Base-by-base conservation (phyloP, 495 filamentous ascomycete species). In the Talaromyces liani region DNA sequence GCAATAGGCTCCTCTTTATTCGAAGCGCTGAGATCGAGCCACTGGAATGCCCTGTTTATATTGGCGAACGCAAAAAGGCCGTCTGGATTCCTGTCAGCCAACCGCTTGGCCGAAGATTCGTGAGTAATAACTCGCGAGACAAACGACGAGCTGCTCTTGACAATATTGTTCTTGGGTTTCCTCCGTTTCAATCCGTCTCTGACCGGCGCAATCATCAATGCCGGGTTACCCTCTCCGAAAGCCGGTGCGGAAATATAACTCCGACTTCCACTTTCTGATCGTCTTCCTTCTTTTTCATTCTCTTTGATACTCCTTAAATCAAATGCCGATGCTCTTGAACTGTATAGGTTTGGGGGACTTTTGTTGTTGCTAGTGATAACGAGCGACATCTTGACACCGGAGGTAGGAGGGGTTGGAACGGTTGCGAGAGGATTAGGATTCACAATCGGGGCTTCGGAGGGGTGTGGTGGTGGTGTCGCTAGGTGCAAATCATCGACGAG, bases 121-220 rank as follows among this genome's bases (percentile, higher is more conserved):
- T 97, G 90, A 6, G 90, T 85, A 55, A 97, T 95, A n/a, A 96
- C 93, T 59, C 94, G 79, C 6, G 93, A 97, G 22, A 98, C 92
- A 70, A 97, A 98, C 4, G 92, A 93, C 20, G 94, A 98, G 74
- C 96, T 97, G 77, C 91, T 97, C 80, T 98, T 98, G 47, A 92
- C 85, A 68, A 98, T 92, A 72, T 94, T 98, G 73, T 91, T 97
- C 77, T 97, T 97, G 10, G 94, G 95, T 75, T 98, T 98, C 65
- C 88, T 82, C 68, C 87, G 77, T 74, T 96, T 96, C 58, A 81
- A 77, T 3, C 83, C 80, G 66, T 96, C 92, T 74, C 92, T 96
- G n/a, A 81, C 73, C 24, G 73, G 76, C 16, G 82, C 77, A 2
- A 78, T 72, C 22, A 82, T 78, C 54, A 98, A 80, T 20, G 90